Evolutionary conservation across 805 yeast genomes (phyloP), one percentile per base, ranked within the genome.

Genomic region (Pichia scutulata): DNA sequence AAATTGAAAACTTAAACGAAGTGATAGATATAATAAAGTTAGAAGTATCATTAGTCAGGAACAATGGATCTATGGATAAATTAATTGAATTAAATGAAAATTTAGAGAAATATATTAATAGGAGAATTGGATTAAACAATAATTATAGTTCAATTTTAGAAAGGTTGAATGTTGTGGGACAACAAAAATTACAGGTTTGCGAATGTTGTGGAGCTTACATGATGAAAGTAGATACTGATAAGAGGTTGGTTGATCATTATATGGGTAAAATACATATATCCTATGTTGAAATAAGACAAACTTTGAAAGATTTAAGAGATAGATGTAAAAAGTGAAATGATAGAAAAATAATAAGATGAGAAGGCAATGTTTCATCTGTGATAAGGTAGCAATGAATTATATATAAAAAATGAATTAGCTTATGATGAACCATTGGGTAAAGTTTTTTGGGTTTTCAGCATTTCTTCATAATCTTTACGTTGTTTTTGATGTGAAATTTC

Each of bases 181-280:
- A 86, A 61, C 97, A 90, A 60, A 87, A 88, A 64, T 71, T 90
- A 43, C 97, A 89, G 65, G 95, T 88, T 1, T 90, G 98, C 67
- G 86, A 80, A 55, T 81, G 80, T 1, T 90, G 98, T 68, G 96
- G 96, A 1, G 96, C 96, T 0, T 89, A 84, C 60, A 70, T 92
- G 39, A 86, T 95, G 9, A 72, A 92, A 53, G 69, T 89, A 50
- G 98, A 90, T 64, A 87, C 85, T 52, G 97, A 90, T 63, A 74
- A 89, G 63, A 74, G 97, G 57, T 71, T 90, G 55, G 95, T 92
- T 1, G 96, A 87, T 58, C 97, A 90, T 65, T 89, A 88, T 63
- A 68, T 82, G 23, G 98, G 98, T 1, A 89, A 88, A 59, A 79
- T 87, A 52, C 97, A 90, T 69, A 63, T 86, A 55, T 92, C 89